Evolutionary conservation across 805 yeast genomes (phyloP).

Genomic region (Nakazawaea laoshanensis): DNA sequence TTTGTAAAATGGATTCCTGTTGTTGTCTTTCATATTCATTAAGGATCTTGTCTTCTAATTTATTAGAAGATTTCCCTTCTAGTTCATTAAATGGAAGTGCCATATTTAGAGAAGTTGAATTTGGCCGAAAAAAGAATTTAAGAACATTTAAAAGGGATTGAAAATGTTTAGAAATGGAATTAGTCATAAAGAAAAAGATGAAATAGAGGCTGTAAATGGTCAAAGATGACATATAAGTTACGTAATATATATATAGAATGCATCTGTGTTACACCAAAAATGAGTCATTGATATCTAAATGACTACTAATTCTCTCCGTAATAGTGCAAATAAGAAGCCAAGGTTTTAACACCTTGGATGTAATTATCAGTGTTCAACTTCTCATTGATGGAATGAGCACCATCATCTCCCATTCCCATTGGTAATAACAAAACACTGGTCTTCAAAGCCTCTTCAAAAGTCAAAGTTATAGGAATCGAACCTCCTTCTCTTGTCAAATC

Average conservation of each 20-base stretch:
- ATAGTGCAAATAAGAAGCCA: conserved; percentile 90
- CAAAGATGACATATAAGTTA: no score
- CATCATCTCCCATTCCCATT: conserved; percentile 98
- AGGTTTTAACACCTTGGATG: conserved; percentile 87
- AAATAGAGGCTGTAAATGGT: no score
- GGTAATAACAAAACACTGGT: conserved; percentile 87
- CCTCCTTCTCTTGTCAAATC: conserved; percentile 99
- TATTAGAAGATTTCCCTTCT: conserved; percentile 1
- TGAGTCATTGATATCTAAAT: no score
- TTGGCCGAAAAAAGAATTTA: no score
- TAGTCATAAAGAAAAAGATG: no score
- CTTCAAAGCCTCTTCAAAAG: conserved; percentile 82
- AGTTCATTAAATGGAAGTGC: conserved; percentile 9
- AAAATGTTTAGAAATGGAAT: no score
- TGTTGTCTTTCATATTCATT: not conserved
- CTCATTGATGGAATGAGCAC: conserved; percentile 97
- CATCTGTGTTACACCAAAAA: no score
- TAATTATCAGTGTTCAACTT: conserved; percentile 84
- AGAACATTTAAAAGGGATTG: no score
- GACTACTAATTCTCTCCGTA: conserved; percentile 31
- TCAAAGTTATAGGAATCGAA: conserved; percentile 92
- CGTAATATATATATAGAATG: no score
- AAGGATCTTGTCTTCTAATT: conserved; percentile 4
- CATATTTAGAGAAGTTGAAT: conserved; percentile 1
- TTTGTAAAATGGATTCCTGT: conserved; percentile 5